Percentiles rank a stretch among this genome's conserved stretches.
Conservation (phyloP, 2,329 filamentous ascomycete species). For the Talaromyces amestolkiae region DNA sequence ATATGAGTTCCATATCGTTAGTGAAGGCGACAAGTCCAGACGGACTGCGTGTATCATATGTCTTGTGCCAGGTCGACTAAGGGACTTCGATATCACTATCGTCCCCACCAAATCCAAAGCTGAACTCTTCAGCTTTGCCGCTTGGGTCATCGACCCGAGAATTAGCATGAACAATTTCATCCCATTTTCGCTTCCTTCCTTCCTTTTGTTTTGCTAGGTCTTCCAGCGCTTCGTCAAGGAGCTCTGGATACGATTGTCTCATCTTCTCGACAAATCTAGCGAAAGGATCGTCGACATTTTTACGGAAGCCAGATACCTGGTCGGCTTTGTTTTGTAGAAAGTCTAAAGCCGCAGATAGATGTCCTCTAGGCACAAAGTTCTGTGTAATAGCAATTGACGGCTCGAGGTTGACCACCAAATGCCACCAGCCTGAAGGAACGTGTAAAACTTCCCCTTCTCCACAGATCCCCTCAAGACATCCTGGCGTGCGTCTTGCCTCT, state of each 20-base stretch:
- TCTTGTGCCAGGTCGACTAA: conserved; percentile 23
- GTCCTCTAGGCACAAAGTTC: conserved; percentile 81
- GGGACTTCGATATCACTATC: conserved; percentile 55
- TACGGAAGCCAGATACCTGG: conserved; percentile 82
- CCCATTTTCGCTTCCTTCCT: conserved; percentile 81
- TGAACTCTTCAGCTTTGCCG: conserved; percentile 49
- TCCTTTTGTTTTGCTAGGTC: conserved; percentile 62
- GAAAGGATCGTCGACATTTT: conserved; percentile 69
- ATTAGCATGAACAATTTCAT: conserved; percentile 64
- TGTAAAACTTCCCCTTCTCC: conserved; percentile 80
- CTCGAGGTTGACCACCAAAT: conserved; percentile 87
- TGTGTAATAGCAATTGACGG: conserved; percentile 86
- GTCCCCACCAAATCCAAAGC: conserved; percentile 60
- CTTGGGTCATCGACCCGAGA: conserved; percentile 32
- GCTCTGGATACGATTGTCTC: conserved; percentile 59
- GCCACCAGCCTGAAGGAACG: conserved; percentile 95
- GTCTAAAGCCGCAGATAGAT: conserved; percentile 70
- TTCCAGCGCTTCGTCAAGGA: conserved; percentile 64
- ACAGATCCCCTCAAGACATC: conserved; percentile 84
- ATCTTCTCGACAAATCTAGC: conserved; percentile 71
- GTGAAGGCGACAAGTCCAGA: conserved; percentile 14
- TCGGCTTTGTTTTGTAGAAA: conserved; percentile 80
- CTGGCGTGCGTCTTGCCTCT: conserved; percentile 71
- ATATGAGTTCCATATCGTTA: not conserved
- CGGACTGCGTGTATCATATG: not conserved